phyloP scores from a whole-genome alignment of 1,284 basidiomycete species.

The Ceraceosorus guamensis region DNA sequence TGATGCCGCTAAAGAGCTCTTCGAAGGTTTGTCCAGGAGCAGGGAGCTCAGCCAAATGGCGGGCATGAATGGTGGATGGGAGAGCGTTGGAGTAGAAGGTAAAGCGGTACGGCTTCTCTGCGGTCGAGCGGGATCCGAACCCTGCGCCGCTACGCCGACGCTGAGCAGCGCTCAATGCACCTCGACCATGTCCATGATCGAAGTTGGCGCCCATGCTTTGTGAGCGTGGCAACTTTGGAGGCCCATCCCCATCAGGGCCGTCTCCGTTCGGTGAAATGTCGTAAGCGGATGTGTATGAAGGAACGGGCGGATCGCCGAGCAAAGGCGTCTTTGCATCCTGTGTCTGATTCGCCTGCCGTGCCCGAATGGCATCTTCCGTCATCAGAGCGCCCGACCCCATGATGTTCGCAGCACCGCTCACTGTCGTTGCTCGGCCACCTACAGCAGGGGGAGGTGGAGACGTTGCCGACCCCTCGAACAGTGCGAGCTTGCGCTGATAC shows the following conservation, averaged over 20 bases:
- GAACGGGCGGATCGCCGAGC: slow-evolving; percentile 25
- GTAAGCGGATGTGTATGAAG: not conserved
- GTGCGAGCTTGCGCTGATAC: slow-evolving; percentile 73
- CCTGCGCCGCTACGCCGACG: not conserved
- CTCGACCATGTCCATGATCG: too few relatives aligned
- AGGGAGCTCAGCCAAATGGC: slow-evolving; percentile 84
- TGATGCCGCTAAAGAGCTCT: slow-evolving; percentile 70
- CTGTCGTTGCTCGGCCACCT: slow-evolving; percentile 25
- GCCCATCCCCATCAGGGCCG: too few relatives aligned
- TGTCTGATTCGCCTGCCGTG: not conserved
- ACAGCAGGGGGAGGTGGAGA: slow-evolving; percentile 25
- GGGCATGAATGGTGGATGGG: slow-evolving; percentile 86
- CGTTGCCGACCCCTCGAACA: slow-evolving; percentile 67
- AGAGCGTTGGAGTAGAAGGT: slow-evolving; percentile 96
- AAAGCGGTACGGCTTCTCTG: slow-evolving; percentile 77
- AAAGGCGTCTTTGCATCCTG: slow-evolving; percentile 47
- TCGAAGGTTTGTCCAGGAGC: slow-evolving; percentile 88
- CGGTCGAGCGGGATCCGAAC: not conserved
- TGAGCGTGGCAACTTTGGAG: too few relatives aligned
- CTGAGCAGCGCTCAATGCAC: too few relatives aligned
- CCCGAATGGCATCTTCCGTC: slow-evolving; percentile 1
- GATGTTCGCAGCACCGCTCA: slow-evolving; percentile 34
- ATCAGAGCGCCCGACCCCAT: slow-evolving; percentile 50
- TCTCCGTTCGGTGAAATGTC: too few relatives aligned
- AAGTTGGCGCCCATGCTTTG: too few relatives aligned